Conservation (phyloP, 108 stramenopile species). For the Skeletonema grethae region DNA sequence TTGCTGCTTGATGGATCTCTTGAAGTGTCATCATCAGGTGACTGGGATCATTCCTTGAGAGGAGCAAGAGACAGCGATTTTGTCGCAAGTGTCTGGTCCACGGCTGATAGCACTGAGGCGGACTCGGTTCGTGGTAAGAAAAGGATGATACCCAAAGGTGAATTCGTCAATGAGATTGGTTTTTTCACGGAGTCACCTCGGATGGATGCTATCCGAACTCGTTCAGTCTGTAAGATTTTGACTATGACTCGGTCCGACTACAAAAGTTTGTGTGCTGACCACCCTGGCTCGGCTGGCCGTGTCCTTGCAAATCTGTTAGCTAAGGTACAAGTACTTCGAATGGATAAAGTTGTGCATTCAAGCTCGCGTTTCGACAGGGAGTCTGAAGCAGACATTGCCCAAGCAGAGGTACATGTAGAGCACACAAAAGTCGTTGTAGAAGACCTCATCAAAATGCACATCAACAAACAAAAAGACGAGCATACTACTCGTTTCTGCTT, state of each 20-base stretch:
- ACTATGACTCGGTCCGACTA: slow-evolving; percentile 40
- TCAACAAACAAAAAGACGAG: slow-evolving; percentile 50
- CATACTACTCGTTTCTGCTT: slow-evolving; percentile 48
- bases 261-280: slow-evolving; percentile 48
- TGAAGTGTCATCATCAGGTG: slow-evolving; percentile 11
- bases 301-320: slow-evolving; percentile 50
- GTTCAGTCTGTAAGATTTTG: slow-evolving; percentile 55
- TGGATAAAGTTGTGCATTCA: not conserved
- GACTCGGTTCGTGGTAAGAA: not conserved
- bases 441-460: slow-evolving; percentile 48
- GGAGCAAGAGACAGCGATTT: not conserved
- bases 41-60: not conserved
- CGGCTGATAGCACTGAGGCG: not conserved
- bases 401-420: slow-evolving; percentile 19
- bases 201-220: slow-evolving; percentile 42
- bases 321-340: slow-evolving; percentile 18
- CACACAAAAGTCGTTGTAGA: slow-evolving; percentile 12
- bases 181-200: slow-evolving; percentile 65
- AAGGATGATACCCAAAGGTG: slow-evolving; percentile 13
- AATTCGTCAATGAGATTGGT: slow-evolving; percentile 56
- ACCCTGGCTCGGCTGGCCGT: slow-evolving; percentile 45
- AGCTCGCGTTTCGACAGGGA: not conserved
- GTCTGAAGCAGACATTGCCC: slow-evolving; percentile 6
- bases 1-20: slow-evolving; percentile 55
- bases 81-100: not conserved